phyloP scores from a whole-genome alignment of 139 green algal species.

The Tetradesmus obliquus region DNA sequence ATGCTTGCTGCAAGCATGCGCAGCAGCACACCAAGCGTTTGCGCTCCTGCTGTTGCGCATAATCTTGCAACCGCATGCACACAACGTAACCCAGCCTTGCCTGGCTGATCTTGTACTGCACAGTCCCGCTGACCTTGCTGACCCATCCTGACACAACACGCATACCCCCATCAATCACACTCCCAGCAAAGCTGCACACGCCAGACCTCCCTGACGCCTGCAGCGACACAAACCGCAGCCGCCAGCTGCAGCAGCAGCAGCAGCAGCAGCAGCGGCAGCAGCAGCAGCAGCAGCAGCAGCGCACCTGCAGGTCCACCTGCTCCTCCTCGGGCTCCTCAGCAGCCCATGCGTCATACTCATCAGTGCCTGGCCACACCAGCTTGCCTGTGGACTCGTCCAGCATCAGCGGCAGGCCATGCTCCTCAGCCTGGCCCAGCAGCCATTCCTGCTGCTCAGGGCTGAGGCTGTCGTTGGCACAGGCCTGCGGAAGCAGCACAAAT shows the following conservation, averaged over 20 bases:
- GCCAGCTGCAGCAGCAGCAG: background rate
- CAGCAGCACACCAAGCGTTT: too few relatives aligned
- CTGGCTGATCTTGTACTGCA: too few relatives aligned
- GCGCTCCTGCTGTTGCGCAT: too few relatives aligned
- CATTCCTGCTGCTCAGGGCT: conserved; percentile 23
- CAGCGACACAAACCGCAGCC: background rate
- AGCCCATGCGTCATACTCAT: background rate
- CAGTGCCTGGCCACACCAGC: conserved; percentile 34
- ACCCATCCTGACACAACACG: too few relatives aligned
- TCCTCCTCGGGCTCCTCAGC: conserved; percentile 1
- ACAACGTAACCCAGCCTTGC: too few relatives aligned
- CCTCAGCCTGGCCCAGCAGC: conserved; percentile 1
- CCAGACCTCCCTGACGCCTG: too few relatives aligned
- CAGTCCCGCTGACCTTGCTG: too few relatives aligned
- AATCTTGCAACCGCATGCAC: too few relatives aligned
- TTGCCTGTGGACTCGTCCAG: conserved; percentile 1
- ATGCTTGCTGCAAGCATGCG: too few relatives aligned
- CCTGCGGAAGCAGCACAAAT: background rate
- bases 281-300: background rate
- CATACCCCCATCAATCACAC: too few relatives aligned
- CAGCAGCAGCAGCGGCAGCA: background rate
- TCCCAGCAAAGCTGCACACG: too few relatives aligned
- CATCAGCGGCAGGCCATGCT: conserved; percentile 27
- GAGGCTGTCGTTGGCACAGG: conserved; percentile 1
- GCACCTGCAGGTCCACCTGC: background rate